These are phyloP conservation scores for Microsporum audouinii DNA, from an alignment of 2,329 filamentous ascomycete genomes.

Conservation along the genomic window DNA sequence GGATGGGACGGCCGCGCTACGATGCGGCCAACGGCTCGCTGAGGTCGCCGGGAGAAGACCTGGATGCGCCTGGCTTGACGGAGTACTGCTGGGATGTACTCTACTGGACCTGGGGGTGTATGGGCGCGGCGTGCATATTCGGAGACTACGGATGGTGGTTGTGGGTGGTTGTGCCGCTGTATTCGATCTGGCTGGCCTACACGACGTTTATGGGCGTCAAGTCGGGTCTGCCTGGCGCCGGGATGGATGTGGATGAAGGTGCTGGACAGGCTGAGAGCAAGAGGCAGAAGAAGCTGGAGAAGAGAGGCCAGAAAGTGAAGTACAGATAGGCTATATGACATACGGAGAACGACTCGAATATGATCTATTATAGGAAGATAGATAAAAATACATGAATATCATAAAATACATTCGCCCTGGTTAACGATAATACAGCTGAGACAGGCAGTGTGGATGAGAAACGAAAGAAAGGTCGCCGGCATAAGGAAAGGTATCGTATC, in stretches of 20 bases:
- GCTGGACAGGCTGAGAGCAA: constrained; percentile 33
- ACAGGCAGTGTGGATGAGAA: background rate
- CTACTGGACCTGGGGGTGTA: constrained; percentile 82
- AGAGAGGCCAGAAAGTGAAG: constrained; percentile 36
- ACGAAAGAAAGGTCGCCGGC: background rate
- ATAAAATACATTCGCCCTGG: background rate
- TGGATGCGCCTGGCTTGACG: constrained; percentile 75
- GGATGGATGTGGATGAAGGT: constrained; percentile 21
- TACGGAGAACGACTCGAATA: no score
- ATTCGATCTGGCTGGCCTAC: constrained; percentile 37
- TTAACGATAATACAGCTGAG: background rate
- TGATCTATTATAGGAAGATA: background rate
- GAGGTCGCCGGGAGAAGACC: constrained; percentile 70
- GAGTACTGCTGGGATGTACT: constrained; percentile 97
- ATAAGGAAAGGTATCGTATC: constrained; percentile 1
- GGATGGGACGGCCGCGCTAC: constrained; percentile 66
- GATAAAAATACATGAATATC: background rate
- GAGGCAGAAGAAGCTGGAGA: constrained; percentile 44
- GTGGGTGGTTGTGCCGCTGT: constrained; percentile 42
- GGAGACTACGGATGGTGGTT: constrained; percentile 70
- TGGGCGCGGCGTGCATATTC: constrained; percentile 59
- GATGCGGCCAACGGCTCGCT: constrained; percentile 53
- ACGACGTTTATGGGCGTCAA: constrained; percentile 38
- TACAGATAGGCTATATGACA: constrained; percentile 23
- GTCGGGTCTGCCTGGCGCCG: constrained; percentile 25